These are phyloP conservation scores for Hypholoma fasciculare DNA, from an alignment of 768 basidiomycete genomes.

Conservation along the genomic window DNA sequence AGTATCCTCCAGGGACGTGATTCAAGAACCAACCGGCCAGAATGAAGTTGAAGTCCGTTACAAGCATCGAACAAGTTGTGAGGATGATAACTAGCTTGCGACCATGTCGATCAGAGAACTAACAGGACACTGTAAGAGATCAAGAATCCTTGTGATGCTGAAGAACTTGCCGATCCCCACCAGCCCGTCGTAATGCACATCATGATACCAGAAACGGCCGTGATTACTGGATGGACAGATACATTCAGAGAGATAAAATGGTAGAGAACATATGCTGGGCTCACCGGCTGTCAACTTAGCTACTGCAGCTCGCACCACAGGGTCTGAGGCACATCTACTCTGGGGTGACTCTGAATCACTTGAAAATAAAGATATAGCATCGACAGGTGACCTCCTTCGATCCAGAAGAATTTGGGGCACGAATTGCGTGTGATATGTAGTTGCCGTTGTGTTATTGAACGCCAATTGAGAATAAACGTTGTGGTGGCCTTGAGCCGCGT, in stretches of 20 bases:
- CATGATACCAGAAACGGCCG: slow-evolving; percentile 65
- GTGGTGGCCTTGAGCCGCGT: background rate
- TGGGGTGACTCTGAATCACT: background rate
- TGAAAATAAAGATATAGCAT: too few species aligned
- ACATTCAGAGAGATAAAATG: background rate
- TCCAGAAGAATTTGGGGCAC: too few species aligned
- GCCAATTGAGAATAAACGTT: too few species aligned
- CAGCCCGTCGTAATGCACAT: slow-evolving; percentile 77
- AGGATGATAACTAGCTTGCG: slow-evolving; percentile 64
- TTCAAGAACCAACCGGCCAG: slow-evolving; percentile 57
- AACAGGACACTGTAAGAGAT: background rate
- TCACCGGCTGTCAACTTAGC: slow-evolving; percentile 62
- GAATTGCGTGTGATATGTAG: too few species aligned
- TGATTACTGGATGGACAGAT: slow-evolving; percentile 44
- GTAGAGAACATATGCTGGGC: slow-evolving; percentile 16
- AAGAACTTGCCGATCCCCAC: slow-evolving; percentile 72
- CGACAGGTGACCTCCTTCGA: too few species aligned
- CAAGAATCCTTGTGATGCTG: background rate
- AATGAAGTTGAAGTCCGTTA: slow-evolving; percentile 65
- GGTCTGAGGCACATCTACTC: slow-evolving; percentile 58
- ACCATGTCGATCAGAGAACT: slow-evolving; percentile 78
- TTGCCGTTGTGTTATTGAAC: too few species aligned
- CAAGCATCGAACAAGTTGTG: slow-evolving; percentile 53
- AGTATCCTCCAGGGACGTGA: slow-evolving; percentile 74
- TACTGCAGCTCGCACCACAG: slow-evolving; percentile 67